These are phyloP conservation scores for Verticillium zaregamsianum DNA, from an alignment of 2,329 filamentous ascomycete species.

Conservation along the genomic window DNA sequence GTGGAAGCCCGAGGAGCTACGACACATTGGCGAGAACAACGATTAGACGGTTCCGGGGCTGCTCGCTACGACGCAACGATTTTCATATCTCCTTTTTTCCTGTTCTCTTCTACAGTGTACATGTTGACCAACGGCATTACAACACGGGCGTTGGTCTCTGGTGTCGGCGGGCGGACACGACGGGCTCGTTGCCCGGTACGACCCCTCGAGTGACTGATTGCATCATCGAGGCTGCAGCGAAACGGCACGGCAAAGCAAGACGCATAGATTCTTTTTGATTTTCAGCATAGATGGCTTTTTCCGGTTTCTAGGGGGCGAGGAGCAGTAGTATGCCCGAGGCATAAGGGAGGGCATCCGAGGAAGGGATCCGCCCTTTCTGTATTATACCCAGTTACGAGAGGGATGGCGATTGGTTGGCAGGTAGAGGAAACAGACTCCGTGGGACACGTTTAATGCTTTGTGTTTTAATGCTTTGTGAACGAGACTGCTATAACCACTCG, in stretches of 20 bases:
- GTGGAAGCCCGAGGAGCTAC: constrained; percentile 70
- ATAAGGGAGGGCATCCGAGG: background rate
- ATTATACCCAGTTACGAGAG: background rate
- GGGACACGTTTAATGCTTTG: too few relatives aligned
- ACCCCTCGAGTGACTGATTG: background rate
- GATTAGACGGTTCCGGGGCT: constrained; percentile 13
- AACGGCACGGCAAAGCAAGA: background rate
- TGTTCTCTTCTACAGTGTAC: constrained; percentile 1
- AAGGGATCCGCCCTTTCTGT: background rate
- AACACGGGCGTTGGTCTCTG: background rate
- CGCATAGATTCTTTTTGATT: background rate
- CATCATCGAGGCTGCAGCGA: background rate
- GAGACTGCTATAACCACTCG: too few relatives aligned
- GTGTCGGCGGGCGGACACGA: background rate
- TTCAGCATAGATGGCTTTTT: background rate
- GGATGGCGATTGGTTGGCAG: background rate
- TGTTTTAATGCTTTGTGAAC: too few relatives aligned
- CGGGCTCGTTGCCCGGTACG: background rate
- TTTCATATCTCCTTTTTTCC: constrained; percentile 4
- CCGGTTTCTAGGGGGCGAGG: background rate
- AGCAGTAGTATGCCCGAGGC: background rate
- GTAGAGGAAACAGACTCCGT: too few relatives aligned
- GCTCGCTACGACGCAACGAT: background rate
- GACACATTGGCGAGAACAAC: constrained; percentile 58
- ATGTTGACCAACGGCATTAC: background rate